These are phyloP conservation scores for Brassica nigra DNA, from an alignment of 345 rosid genomes.

Conservation along the genomic window DNA sequence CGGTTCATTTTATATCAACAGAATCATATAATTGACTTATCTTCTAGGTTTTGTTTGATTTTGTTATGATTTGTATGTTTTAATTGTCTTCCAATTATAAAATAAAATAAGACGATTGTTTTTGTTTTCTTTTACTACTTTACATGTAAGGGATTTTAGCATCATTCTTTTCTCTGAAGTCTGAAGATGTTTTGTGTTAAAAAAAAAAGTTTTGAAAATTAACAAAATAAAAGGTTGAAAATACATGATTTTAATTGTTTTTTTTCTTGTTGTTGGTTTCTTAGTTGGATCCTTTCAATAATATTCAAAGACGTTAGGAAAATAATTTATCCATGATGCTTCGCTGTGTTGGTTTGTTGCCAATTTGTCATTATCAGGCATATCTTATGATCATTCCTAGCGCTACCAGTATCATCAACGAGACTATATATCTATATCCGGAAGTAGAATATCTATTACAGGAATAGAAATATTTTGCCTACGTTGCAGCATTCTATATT, in stretches of 20 bases:
- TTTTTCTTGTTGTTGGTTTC: neutral
- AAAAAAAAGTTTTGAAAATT: neutral
- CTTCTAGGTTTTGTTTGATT: neutral
- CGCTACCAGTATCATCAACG: neutral
- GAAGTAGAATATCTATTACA: neutral
- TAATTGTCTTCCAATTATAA: neutral
- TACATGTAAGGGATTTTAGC: neutral
- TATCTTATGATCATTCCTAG: neutral
- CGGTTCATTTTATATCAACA: neutral
- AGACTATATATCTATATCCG: neutral
- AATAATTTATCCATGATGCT: neutral
- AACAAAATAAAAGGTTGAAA: neutral
- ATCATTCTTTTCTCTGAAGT: neutral
- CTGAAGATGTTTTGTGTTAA: neutral
- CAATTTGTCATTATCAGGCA: neutral
- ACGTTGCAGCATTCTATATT: neutral
- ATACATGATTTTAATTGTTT: neutral
- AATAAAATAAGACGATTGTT: neutral
- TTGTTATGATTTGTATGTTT: neutral
- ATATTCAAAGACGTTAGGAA: neutral
- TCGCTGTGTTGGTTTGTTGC: neutral
- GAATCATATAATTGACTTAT: neutral
- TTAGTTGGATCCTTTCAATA: neutral
- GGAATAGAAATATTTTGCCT: neutral
- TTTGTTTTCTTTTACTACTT: neutral